Conservation (phyloP, 768 basidiomycete genomes). For the Albatrellus ellisii region DNA sequence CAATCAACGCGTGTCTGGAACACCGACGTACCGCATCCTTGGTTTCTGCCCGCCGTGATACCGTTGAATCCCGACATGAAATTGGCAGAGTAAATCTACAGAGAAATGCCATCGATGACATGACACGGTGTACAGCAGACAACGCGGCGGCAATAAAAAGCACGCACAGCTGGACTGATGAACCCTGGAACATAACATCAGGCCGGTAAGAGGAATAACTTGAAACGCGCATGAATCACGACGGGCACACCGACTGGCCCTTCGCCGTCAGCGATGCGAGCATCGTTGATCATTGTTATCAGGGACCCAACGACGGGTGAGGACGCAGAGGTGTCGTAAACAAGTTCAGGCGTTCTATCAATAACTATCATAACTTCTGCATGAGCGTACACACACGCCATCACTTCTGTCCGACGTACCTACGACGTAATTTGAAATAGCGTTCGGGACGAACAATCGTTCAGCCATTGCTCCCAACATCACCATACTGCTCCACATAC, state of each 20-base stretch:
- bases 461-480: too few species aligned
- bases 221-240: neutral
- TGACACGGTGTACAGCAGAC: neutral
- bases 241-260: slow-evolving; percentile 17
- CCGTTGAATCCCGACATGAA: slow-evolving; percentile 17
- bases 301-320: slow-evolving; percentile 23
- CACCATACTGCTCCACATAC: too few species aligned
- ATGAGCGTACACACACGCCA: neutral
- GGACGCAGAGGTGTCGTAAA: slow-evolving; percentile 26
- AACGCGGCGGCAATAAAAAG: too few species aligned
- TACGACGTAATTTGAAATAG: slow-evolving; percentile 18
- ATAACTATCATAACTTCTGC: slow-evolving; percentile 14
- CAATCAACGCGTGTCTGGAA: too few species aligned
- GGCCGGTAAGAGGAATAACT: neutral
- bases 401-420: slow-evolving; percentile 5
- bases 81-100: slow-evolving; percentile 13
- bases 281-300: slow-evolving; percentile 25
- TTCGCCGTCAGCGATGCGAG: slow-evolving; percentile 23
- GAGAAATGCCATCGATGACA: neutral
- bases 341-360: slow-evolving; percentile 18
- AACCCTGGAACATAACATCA: too few species aligned
- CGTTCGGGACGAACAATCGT: too few species aligned
- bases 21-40: slow-evolving; percentile 12
- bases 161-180: slow-evolving; percentile 54
- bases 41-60: slow-evolving; percentile 16